Conservation (phyloP, 768 basidiomycete genomes). For the Chiua virens region DNA sequence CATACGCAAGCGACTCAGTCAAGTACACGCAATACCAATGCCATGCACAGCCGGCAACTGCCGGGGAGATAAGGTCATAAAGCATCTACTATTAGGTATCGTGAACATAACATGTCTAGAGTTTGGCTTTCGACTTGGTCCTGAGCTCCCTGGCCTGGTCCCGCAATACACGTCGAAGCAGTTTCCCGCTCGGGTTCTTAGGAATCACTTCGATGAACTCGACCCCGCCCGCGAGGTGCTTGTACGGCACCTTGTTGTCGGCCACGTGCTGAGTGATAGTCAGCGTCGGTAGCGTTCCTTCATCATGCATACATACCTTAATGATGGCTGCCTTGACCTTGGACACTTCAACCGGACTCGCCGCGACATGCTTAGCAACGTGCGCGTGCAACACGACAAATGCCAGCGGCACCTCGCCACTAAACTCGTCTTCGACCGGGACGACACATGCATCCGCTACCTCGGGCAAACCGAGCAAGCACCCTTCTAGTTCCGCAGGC, state of each 20-base stretch:
- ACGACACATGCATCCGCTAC: conserved; percentile 65
- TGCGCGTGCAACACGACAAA: conserved; percentile 54
- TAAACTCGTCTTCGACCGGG: conserved; percentile 65
- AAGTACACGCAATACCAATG: background rate
- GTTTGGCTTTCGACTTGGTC: conserved; percentile 21
- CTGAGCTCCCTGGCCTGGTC: conserved; percentile 44
- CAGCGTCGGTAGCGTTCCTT: background rate
- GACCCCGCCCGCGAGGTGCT: conserved; percentile 59
- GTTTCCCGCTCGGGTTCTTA: conserved; percentile 63
- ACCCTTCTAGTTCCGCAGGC: conserved; percentile 71
- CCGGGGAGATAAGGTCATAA: conserved; percentile 11
- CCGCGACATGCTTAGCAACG: conserved; percentile 37
- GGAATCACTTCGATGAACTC: conserved; percentile 56
- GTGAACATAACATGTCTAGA: conserved; percentile 7
- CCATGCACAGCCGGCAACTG: too few species aligned
- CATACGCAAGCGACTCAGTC: conserved; percentile 15
- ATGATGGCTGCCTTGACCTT: conserved; percentile 46
- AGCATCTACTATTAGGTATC: too few species aligned
- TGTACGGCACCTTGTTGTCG: conserved; percentile 55
- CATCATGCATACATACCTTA: conserved; percentile 37
- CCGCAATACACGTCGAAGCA: conserved; percentile 51
- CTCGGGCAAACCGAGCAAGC: conserved; percentile 58
- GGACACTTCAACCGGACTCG: conserved; percentile 28
- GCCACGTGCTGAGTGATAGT: conserved; percentile 46
- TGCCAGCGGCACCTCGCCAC: conserved; percentile 71